These are phyloP conservation scores for Oemleria cerasiformis DNA, from an alignment of 306 rosid genomes.

Conservation along the genomic window DNA sequence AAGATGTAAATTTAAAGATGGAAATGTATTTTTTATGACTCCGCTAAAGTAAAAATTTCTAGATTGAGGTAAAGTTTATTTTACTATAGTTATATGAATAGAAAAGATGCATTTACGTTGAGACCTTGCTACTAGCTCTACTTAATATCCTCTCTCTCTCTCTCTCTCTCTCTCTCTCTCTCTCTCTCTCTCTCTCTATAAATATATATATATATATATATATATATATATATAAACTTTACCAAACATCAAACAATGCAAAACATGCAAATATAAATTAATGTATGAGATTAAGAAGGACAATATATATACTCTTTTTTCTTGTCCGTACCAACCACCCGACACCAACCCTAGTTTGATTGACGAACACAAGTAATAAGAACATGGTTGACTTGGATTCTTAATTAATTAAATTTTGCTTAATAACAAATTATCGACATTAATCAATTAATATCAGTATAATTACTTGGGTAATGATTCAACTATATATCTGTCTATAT, in stretches of 20 bases:
- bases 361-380: not conserved
- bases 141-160: too few species aligned
- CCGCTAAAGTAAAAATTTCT: too few species aligned
- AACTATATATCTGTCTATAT: conserved; percentile 6
- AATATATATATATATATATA: too few species aligned
- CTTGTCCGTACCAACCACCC: conserved; percentile 19
- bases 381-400: conserved; percentile 28
- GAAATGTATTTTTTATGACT: too few species aligned
- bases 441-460: conserved; percentile 8
- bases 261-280: not conserved
- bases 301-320: not conserved
- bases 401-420: not conserved
- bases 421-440: not conserved
- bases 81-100: too few species aligned
- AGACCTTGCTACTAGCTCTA: too few species aligned
- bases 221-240: not conserved
- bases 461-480: conserved; percentile 29
- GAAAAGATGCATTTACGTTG: too few species aligned
- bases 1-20: too few species aligned
- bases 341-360: conserved; percentile 8
- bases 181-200: too few species aligned
- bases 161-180: too few species aligned
- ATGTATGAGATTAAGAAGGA: not conserved
- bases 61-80: too few species aligned
- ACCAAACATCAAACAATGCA: not conserved